Evolutionary conservation across 805 yeast species (phyloP).

Genomic region (Clavispora carvajalis): DNA sequence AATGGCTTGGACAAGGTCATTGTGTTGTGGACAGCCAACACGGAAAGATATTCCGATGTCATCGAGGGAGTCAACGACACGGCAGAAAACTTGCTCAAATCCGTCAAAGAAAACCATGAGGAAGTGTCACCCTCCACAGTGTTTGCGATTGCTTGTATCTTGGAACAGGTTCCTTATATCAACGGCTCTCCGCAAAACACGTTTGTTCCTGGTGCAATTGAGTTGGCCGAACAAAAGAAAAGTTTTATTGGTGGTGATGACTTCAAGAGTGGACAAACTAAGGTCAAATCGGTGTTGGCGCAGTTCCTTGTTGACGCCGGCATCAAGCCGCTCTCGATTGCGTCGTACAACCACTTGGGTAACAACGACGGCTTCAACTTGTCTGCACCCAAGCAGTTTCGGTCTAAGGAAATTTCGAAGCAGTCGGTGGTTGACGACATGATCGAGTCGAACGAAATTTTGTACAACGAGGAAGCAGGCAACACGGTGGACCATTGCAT

Average conservation of each 20-base stretch:
- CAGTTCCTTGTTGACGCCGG: slow-evolving; percentile 97
- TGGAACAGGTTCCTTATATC: slow-evolving; percentile 85
- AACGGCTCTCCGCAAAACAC: slow-evolving; percentile 98
- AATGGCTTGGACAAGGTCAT: slow-evolving; percentile 81
- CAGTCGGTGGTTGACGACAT: slow-evolving; percentile 91
- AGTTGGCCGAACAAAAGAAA: slow-evolving; percentile 73
- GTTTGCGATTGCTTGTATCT: slow-evolving; percentile 88
- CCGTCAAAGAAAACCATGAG: slow-evolving; percentile 72
- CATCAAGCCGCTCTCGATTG: slow-evolving; percentile 89
- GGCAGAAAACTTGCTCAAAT: slow-evolving; percentile 65
- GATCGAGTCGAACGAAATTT: slow-evolving; percentile 77
- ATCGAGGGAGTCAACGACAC: slow-evolving; percentile 82
- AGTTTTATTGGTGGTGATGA: slow-evolving; percentile 94
- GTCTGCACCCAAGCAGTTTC: slow-evolving; percentile 87
- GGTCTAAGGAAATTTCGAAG: slow-evolving; percentile 92
- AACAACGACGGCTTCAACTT: slow-evolving; percentile 93
- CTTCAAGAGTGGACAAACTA: slow-evolving; percentile 95
- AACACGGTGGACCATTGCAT: slow-evolving; percentile 86
- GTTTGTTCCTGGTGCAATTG: slow-evolving; percentile 91
- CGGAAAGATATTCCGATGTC: slow-evolving; percentile 85
- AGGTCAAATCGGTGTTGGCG: slow-evolving; percentile 91
- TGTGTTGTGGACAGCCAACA: slow-evolving; percentile 95
- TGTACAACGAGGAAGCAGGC: slow-evolving; percentile 78
- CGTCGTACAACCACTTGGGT: slow-evolving; percentile 94
- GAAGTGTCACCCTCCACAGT: slow-evolving; percentile 92